Base-by-base conservation (phyloP, 2,329 filamentous ascomycete species). In the Didymella keratinophila region DNA sequence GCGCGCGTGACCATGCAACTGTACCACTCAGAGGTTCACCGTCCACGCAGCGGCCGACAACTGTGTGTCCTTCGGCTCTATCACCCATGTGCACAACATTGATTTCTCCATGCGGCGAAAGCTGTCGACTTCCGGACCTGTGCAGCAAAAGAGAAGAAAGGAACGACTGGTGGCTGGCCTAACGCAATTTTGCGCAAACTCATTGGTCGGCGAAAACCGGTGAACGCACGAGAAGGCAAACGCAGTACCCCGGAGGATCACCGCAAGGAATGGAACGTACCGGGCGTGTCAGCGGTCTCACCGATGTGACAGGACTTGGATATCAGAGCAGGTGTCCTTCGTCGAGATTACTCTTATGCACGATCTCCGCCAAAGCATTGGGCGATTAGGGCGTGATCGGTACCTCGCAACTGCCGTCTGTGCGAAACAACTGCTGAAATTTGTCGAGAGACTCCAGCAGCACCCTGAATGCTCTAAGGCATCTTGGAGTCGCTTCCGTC, bases 151-250 rank as follows among this genome's bases (percentile, higher is more conserved):
- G 44, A 53, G 48, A 53, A 47, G 44, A 39, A 50, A 49, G 25
- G n/a, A 45, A 55, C 34, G 47, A 47, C 47, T 56, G 50, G 46
- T 64, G 52, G 49, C 58, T 32, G 16, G 50, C 39, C 11, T 32
- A 18, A 12, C 23, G 20, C 34, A 25, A 34, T 45, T 36, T 64
- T 44, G 65, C 64, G 18, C 34, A 25, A 34, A 34, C 30, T 64
- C 48, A 67, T 65, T 65, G 64, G 64, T 23, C 30, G 30, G 25
- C 1, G 18, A 49, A 60, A 60, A 60, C 57, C 57, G 52, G 57
- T 60, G 57, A 56, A 41, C 28, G 20, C n/a, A 37, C 30, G 51
- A 51, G 45, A 51, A 53, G 46, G 42, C 51, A 54, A 54, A 48
- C 43, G 57, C 57, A 56, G 30, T 44, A 47, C 41, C 28, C 27